A percentile compares a stretch with the other conserved stretches of the same genome.
phyloP scores from a whole-genome alignment of 2,329 filamentous ascomycete species.

The Diplodia scrobiculata region DNA sequence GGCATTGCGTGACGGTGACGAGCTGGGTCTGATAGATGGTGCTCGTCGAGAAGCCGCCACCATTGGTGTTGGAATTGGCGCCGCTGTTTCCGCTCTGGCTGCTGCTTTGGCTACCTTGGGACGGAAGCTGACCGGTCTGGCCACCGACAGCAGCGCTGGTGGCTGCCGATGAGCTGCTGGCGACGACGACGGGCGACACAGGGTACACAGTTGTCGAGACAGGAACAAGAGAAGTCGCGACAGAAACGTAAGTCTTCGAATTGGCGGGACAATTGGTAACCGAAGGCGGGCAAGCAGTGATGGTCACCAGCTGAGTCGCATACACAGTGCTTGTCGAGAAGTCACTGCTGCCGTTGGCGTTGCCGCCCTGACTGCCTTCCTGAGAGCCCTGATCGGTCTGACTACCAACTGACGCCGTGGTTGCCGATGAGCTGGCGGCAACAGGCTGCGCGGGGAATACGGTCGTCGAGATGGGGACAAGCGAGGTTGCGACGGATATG shows the following conservation, averaged over 20 bases:
- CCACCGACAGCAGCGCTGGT: not conserved
- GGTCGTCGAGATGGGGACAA: conserved; percentile 19
- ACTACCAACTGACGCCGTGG: not conserved
- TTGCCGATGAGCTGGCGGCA: not conserved
- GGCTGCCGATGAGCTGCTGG: not conserved
- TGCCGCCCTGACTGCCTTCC: too few relatives aligned
- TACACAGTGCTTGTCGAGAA: conserved; percentile 2
- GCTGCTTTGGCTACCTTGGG: not conserved
- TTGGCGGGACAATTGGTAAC: conserved; percentile 32
- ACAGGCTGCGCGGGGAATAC: not conserved
- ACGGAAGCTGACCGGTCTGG: not conserved
- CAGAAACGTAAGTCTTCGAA: conserved; percentile 25
- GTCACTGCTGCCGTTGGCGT: too few relatives aligned
- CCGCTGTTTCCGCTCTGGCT: not conserved
- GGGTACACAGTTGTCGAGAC: conserved; percentile 15
- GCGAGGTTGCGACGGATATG: conserved; percentile 1
- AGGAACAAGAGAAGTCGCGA: conserved; percentile 11
- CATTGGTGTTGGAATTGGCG: not conserved
- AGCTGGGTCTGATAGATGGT: conserved; percentile 18
- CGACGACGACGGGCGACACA: not conserved
- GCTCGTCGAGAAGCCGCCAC: not conserved
- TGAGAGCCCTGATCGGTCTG: too few relatives aligned
- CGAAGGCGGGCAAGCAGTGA: conserved; percentile 9
- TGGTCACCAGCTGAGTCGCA: conserved; percentile 17
- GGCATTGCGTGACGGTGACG: conserved; percentile 12